A percentile compares a stretch with the other conserved stretches of the same genome.
Evolutionary conservation across 2,329 filamentous ascomycete genomes (phyloP).

Genomic region (Coniochaeta sp.): DNA sequence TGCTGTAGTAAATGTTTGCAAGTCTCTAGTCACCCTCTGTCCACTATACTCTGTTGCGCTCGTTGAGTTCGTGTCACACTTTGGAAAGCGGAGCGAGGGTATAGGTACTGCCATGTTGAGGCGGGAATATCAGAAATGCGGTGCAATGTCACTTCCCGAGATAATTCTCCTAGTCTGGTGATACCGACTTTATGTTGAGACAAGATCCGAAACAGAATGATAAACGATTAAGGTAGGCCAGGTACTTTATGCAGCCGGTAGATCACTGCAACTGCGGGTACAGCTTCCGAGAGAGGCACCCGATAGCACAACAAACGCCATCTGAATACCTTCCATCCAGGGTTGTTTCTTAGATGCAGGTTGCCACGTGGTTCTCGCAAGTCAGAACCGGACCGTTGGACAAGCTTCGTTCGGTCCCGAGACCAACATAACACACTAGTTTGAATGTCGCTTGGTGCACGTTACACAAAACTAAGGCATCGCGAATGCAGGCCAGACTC

Average conservation of each 20-base stretch:
- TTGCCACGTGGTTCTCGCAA: background rate
- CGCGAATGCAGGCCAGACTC: background rate
- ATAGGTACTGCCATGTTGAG: background rate
- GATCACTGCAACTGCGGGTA: background rate
- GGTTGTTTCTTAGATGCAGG: background rate
- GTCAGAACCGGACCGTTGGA: background rate
- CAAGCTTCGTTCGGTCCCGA: background rate
- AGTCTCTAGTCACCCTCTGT: background rate
- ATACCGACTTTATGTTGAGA: background rate
- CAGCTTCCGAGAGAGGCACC: background rate
- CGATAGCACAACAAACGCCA: background rate
- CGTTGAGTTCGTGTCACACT: background rate
- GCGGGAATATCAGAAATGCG: background rate
- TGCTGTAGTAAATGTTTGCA: no score
- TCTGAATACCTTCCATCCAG: background rate
- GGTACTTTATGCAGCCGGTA: background rate
- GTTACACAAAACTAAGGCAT: slow-evolving; percentile 2
- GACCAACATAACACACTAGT: background rate
- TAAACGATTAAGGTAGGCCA: background rate
- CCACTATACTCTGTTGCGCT: background rate
- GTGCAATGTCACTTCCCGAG: background rate
- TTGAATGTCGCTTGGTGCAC: background rate
- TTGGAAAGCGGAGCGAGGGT: background rate
- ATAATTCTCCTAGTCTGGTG: background rate
- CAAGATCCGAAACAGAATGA: background rate